Evolutionary conservation across 305 asterid species (phyloP).

Genomic region (Ajuga reptans): DNA sequence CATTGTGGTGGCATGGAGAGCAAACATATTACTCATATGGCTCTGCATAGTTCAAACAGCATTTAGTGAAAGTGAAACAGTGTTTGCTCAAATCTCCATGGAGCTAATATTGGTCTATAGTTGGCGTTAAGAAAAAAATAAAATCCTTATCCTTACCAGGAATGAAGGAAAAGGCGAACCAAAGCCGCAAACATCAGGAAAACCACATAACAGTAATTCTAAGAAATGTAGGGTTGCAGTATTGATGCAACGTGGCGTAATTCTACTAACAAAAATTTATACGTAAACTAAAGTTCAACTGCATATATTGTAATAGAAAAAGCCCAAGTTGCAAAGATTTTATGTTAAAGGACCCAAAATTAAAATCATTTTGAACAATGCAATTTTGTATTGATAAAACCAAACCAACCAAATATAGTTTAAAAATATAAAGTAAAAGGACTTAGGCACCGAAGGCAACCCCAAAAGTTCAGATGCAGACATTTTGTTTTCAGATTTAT

Average conservation of each 20-base stretch:
- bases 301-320: not conserved
- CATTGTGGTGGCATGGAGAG: conserved; percentile 78
- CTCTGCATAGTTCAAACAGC: conserved; percentile 41
- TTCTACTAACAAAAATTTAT: not conserved
- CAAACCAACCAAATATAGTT: not conserved
- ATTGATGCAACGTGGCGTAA: not conserved
- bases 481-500: not conserved
- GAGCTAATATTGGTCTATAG: not conserved
- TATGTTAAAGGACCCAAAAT: not conserved
- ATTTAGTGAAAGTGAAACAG: conserved; percentile 16
- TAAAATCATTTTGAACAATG: not conserved
- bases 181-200: not conserved
- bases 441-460: not conserved
- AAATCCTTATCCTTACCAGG: not conserved
- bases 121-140: not conserved
- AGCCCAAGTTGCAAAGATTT: not conserved
- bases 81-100: not conserved
- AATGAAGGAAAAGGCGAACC: not conserved
- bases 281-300: not conserved
- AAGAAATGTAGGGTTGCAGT: not conserved
- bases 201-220: not conserved
- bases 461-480: not conserved
- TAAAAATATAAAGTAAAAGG: not conserved
- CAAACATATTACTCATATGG: conserved; percentile 91
- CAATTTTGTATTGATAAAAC: not conserved